phyloP scores from a whole-genome alignment of 2,329 filamentous ascomycete genomes.

The Curvularia hawaiiensis region DNA sequence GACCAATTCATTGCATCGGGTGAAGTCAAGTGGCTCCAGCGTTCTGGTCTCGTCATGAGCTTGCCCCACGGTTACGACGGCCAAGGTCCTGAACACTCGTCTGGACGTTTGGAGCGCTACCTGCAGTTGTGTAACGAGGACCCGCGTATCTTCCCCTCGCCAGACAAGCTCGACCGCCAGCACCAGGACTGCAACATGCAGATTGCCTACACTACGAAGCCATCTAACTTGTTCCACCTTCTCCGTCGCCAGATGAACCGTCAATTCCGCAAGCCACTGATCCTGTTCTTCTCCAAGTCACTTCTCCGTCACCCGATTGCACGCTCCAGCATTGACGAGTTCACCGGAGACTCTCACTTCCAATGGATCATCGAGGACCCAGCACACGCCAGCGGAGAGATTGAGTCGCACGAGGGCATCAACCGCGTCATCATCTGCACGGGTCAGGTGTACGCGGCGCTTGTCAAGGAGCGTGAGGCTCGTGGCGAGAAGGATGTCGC shows the following conservation, averaged over 20 bases:
- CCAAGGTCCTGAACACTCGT: constrained; percentile 97
- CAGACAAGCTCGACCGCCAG: constrained; percentile 90
- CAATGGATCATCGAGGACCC: constrained; percentile 94
- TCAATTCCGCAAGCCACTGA: constrained; percentile 97
- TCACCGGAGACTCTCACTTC: constrained; percentile 91
- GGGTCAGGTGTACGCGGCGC: constrained; percentile 89
- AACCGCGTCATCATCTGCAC: constrained; percentile 93
- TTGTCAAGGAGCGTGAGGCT: constrained; percentile 87
- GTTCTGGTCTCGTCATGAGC: constrained; percentile 94
- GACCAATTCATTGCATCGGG: constrained; percentile 98
- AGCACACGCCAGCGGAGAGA: constrained; percentile 74
- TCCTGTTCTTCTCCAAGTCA: constrained; percentile 98
- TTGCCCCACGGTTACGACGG: constrained; percentile 98
- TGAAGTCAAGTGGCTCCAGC: constrained; percentile 98
- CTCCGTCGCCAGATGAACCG: constrained; percentile 97
- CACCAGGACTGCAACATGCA: constrained; percentile 99
- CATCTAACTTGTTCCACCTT: constrained; percentile 94
- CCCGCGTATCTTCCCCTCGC: constrained; percentile 85
- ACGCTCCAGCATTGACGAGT: constrained; percentile 87
- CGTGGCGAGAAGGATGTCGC: constrained; percentile 89
- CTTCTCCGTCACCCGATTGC: constrained; percentile 92
- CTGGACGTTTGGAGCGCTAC: constrained; percentile 95
- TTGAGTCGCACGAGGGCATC: constrained; percentile 83
- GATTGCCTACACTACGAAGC: constrained; percentile 95
- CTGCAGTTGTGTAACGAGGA: constrained; percentile 98